phyloP scores from a whole-genome alignment of 805 yeast species.

The Ascoidea rubescens region DNA sequence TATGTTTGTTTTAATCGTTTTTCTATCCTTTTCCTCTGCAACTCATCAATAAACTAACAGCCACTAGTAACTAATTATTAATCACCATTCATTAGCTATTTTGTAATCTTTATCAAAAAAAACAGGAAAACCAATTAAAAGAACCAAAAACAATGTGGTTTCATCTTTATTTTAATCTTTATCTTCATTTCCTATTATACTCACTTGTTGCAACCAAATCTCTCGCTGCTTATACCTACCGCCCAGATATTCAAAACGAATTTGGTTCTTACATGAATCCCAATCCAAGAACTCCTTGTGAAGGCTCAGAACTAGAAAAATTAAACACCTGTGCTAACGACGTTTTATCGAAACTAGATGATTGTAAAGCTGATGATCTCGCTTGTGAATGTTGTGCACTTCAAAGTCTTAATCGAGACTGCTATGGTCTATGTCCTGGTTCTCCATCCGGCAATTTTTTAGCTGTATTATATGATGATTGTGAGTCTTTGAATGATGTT shows the following conservation, averaged over 20 bases:
- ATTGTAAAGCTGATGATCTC: conserved; percentile 37
- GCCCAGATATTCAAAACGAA: conserved; percentile 12
- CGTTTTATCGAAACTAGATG: conserved; percentile 29
- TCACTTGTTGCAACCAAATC: background rate
- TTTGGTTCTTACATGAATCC: conserved; percentile 32
- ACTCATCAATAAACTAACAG: background rate
- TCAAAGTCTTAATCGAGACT: conserved; percentile 29
- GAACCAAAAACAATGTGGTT: background rate
- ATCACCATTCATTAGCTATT: background rate
- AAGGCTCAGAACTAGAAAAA: conserved; percentile 27
- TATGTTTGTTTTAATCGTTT: too few species aligned
- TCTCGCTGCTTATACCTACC: background rate
- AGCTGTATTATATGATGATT: conserved; percentile 29
- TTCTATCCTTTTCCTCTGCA: too few species aligned
- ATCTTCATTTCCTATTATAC: background rate
- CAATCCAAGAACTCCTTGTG: conserved; percentile 30
- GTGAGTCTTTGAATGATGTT: conserved; percentile 30
- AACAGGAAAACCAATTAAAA: background rate
- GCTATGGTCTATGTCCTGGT: conserved; percentile 35
- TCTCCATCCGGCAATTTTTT: conserved; percentile 31
- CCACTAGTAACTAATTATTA: too few species aligned
- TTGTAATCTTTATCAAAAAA: background rate
- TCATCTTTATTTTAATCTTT: background rate
- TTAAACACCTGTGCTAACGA: conserved; percentile 32
- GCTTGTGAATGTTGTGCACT: conserved; percentile 46